Conservation (phyloP, 345 rosid genomes). For the Citrus maxima region DNA sequence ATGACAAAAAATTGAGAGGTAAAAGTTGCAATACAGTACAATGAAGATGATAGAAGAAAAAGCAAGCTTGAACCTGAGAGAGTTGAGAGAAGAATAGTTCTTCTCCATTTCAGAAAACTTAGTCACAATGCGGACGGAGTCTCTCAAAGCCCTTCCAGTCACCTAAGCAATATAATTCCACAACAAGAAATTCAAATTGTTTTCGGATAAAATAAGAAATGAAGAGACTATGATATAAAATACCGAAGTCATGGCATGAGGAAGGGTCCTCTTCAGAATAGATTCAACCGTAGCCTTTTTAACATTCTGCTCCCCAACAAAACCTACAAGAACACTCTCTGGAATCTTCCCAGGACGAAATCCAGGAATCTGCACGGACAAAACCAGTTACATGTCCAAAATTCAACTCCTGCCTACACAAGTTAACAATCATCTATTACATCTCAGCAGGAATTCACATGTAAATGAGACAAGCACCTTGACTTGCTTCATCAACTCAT, state of each 20-base stretch:
- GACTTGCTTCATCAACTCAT: conserved; percentile 63
- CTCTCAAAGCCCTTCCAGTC: conserved; percentile 78
- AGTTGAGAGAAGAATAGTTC: conserved; percentile 50
- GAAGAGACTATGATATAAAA: conserved; percentile 3
- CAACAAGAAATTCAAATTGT: neutral
- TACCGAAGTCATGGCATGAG: conserved; percentile 90
- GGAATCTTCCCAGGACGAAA: conserved; percentile 87
- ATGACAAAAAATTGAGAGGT: neutral
- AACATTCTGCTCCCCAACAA: conserved; percentile 66
- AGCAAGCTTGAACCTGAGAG: conserved; percentile 49
- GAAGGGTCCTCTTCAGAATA: conserved; percentile 89
- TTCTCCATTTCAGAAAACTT: conserved; percentile 82
- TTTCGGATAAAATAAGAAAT: neutral
- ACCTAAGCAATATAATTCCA: conserved; percentile 41
- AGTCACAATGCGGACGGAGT: conserved; percentile 73
- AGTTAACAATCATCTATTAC: neutral
- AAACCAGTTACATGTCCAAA: neutral
- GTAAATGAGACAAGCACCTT: conserved; percentile 41
- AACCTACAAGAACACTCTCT: conserved; percentile 64
- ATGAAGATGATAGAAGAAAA: conserved; percentile 1
- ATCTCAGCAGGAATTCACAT: neutral
- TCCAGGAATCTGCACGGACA: conserved; percentile 61
- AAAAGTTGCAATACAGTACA: neutral
- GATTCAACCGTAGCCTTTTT: conserved; percentile 82
- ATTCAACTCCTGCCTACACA: neutral